Percentiles rank a stretch among this genome's conserved stretches.
phyloP scores from a whole-genome alignment of 441 rosid genomes.

The Corymbia citriodora region DNA sequence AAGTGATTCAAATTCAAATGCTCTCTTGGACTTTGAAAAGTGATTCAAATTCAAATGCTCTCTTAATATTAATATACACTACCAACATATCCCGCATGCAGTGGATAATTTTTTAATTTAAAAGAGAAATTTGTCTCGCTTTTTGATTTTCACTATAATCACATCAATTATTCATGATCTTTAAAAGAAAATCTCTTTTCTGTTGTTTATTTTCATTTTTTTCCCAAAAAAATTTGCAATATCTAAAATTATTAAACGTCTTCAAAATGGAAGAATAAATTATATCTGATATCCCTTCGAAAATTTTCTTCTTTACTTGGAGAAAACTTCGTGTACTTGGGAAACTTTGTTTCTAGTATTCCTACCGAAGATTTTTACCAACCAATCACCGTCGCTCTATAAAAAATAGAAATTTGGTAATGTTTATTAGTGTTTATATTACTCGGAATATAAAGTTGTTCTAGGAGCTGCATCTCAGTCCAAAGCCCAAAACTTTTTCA shows the following conservation, averaged over 20 bases:
- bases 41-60: background rate
- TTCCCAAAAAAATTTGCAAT: background rate
- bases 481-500: background rate
- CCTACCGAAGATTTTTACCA: background rate
- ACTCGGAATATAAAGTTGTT: too few species aligned
- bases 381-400: background rate
- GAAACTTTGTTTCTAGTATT: background rate
- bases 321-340: background rate
- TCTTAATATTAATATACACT: background rate
- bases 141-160: background rate
- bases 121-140: background rate
- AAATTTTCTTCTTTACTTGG: background rate
- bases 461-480: too few species aligned
- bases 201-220: background rate
- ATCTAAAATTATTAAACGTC: background rate
- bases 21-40: background rate
- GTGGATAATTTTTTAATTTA: background rate
- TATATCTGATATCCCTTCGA: background rate
- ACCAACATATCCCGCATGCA: accelerated
- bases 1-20: background rate
- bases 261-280: background rate
- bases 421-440: too few species aligned
- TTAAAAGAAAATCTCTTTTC: background rate
- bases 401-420: too few species aligned
- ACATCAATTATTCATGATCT: background rate